Evolutionary conservation across 371 early-diverging fungal species (phyloP).

Genomic region (Apophysomyces sp.): DNA sequence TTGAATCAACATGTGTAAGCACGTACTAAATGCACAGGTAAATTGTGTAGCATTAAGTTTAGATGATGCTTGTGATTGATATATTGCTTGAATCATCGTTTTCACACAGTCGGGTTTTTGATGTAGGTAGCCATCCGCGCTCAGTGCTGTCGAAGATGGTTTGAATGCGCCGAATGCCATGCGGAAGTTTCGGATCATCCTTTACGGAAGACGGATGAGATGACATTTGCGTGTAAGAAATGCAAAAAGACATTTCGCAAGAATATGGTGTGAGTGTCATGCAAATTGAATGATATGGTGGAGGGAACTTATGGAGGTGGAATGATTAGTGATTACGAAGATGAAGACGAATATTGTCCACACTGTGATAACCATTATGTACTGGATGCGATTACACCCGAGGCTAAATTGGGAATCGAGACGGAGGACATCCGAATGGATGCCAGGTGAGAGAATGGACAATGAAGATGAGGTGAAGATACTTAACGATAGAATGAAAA

Average conservation of each 20-base stretch:
- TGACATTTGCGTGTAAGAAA: slow-evolving; percentile 97
- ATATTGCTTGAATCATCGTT: not conserved
- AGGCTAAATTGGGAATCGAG: slow-evolving; percentile 83
- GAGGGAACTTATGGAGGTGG: not conserved
- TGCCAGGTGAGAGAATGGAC: slow-evolving; percentile 43
- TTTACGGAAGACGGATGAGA: slow-evolving; percentile 81
- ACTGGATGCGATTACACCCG: slow-evolving; percentile 88
- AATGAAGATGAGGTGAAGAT: not conserved
- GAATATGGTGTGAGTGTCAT: slow-evolving; percentile 77
- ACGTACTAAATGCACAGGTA: slow-evolving; percentile 96
- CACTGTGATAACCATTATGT: slow-evolving; percentile 97
- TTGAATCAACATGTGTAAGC: slow-evolving; percentile 77
- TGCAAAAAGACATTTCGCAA: slow-evolving; percentile 97
- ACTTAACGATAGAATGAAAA: not conserved
- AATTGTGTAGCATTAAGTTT: not conserved
- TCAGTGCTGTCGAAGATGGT: slow-evolving; percentile 95
- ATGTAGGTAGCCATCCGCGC: slow-evolving; percentile 88
- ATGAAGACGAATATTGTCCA: slow-evolving; percentile 96
- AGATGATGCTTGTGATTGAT: not conserved
- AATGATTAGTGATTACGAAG: slow-evolving; percentile 75
- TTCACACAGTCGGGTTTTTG: not conserved
- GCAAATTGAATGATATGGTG: not conserved
- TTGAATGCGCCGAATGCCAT: slow-evolving; percentile 96
- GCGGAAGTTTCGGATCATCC: slow-evolving; percentile 80
- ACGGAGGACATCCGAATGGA: slow-evolving; percentile 87